These are phyloP conservation scores for Clitopilus hobsonii DNA, from an alignment of 768 basidiomycete species.

Conservation along the genomic window DNA sequence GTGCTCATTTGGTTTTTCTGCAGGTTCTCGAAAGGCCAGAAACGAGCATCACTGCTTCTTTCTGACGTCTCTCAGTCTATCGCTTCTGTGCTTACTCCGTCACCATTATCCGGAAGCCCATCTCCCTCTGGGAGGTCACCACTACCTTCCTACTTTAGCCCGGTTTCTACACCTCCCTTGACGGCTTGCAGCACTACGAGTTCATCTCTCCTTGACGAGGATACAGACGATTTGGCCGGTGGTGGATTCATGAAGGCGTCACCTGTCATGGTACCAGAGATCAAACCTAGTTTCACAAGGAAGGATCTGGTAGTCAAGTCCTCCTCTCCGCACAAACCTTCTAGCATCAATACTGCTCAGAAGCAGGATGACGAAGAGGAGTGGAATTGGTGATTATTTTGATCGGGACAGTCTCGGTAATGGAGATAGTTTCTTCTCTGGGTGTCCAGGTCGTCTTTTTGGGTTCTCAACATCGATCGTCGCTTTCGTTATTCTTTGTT, in stretches of 20 bases:
- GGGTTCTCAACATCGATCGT: no score
- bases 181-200: conserved; percentile 7
- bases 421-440: neutral
- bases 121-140: conserved; percentile 13
- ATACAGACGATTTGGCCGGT: conserved; percentile 20
- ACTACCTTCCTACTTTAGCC: conserved; percentile 13
- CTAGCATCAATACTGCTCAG: no score
- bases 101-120: conserved; percentile 26
- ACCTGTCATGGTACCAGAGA: conserved; percentile 28
- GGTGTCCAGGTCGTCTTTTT: no score
- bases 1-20: neutral
- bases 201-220: conserved; percentile 37
- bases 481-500: neutral
- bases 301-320: conserved; percentile 4
- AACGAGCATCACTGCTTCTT: conserved; percentile 62
- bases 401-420: neutral
- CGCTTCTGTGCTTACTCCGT: conserved; percentile 38
- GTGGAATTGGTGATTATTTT: neutral
- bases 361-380: conserved; percentile 9
- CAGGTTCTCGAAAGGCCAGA: conserved; percentile 65
- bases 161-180: conserved; percentile 12
- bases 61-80: conserved; percentile 61
- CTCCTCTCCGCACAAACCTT: no score
- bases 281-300: conserved; percentile 1
- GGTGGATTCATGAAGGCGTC: conserved; percentile 10